Evolutionary conservation across 108 stramenopile species (phyloP), one percentile per base, ranked within the genome.

Genomic region (Skeletonema costatum): DNA sequence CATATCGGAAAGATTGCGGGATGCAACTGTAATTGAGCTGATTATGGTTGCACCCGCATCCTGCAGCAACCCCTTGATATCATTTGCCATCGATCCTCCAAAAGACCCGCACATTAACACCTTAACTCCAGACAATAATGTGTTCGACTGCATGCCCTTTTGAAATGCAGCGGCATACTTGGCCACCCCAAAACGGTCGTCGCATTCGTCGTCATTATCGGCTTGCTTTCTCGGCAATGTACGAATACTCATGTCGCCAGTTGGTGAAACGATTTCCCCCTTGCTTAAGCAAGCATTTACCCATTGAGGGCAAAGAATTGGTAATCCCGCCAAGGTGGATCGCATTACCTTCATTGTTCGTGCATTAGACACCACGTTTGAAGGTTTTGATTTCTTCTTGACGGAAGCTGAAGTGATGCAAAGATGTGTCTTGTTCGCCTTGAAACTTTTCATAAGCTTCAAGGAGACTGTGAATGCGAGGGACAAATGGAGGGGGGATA

Each of bases 281-380:
- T 68, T 68, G 30, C 68, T 60, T 7, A 77, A 53, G 60, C 89
- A 90, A 19, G 62, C 38, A 8, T 70, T 48, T 31, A 91, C 72
- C 94, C 94, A 95, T 36, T 51, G 51, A n/a, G 84, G 85, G 29
- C 89, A 73, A 10, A 95, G 88, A 48, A 95, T 83, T 10, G 92
- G 92, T 50, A 95, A 77, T 4, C 94, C 94, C 4, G 81, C 85
- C 29, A 95, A 65, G 7, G 91, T 75, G 2, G 89, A 85, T 69
- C 81, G 70, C 92, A 95, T 92, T n/a, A 79, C 87, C 74, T 95
- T 95, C 64, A 90, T 68, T 14, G 94, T 92, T 9, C 94, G 80
- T 21, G 82, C 60, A 36, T 71, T 71, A 11, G 90, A 82, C 3
- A 70, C 68, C 14, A 77, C 59, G 80, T 88, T 74, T 0, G 30